phyloP scores from a whole-genome alignment of 139 green algal genomes.

The Chlamydomonas sphaeroides region DNA sequence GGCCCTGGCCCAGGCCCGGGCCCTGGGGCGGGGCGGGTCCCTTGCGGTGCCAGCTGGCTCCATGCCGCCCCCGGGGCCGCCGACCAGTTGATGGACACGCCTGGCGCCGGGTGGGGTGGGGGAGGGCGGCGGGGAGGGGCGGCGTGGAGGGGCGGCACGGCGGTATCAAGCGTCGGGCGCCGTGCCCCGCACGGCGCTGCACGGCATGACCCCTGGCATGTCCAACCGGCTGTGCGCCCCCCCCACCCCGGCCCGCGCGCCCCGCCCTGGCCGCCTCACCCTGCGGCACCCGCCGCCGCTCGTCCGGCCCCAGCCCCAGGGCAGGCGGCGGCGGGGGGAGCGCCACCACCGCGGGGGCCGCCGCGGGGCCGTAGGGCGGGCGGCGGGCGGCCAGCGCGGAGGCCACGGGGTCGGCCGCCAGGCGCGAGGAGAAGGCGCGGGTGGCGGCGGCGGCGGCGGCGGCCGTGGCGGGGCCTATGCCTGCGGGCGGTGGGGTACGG shows the following conservation, averaged over 20 bases:
- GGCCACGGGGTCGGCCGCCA: not conserved
- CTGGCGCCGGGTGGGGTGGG: conserved; percentile 1
- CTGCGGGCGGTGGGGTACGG: not conserved
- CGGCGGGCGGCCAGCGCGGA: not conserved
- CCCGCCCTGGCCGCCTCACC: not conserved
- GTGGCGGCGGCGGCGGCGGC: too few species aligned
- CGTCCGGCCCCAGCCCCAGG: conserved; percentile 8
- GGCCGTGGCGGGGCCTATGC: not conserved
- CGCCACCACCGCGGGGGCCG: not conserved
- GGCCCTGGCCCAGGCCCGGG: too few species aligned
- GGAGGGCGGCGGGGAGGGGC: not conserved
- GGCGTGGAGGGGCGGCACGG: too few species aligned
- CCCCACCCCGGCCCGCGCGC: too few species aligned
- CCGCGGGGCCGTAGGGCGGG: too few species aligned
- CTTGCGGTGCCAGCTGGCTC: not conserved
- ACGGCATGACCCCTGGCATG: not conserved
- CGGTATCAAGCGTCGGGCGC: too few species aligned
- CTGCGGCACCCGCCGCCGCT: conserved; percentile 7
- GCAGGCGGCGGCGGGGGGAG: not conserved
- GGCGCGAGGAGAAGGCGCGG: not conserved
- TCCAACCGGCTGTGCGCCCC: too few species aligned
- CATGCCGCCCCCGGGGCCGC: conserved; percentile 29
- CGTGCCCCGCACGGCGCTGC: too few species aligned
- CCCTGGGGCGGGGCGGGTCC: too few species aligned
- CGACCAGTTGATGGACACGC: conserved; percentile 61